Percentiles rank a stretch among this genome's conserved stretches.
Conservation (phyloP, 1,284 basidiomycete genomes). For the Ganoderma boninense region DNA sequence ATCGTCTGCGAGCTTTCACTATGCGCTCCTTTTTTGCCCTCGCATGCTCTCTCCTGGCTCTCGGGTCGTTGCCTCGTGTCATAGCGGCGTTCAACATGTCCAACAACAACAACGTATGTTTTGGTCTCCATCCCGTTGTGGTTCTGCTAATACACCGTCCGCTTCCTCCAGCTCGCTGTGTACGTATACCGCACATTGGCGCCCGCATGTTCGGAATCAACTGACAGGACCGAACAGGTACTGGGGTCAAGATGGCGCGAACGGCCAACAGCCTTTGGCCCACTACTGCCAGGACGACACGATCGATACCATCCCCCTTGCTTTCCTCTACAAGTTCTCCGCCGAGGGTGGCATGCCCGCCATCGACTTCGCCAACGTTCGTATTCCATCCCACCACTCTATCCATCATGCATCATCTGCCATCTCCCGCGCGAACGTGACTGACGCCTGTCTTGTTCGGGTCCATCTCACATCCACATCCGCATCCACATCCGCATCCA, state of each 20-base stretch:
- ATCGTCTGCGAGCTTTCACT: conserved; percentile 22
- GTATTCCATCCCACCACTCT: conserved; percentile 24
- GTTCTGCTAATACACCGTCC: conserved; percentile 12
- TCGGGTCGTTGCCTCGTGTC: conserved; percentile 33
- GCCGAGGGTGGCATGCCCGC: conserved; percentile 60
- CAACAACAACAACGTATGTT: conserved; percentile 43
- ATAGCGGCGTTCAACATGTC: conserved; percentile 38
- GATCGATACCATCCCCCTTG: conserved; percentile 61
- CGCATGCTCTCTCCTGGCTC: conserved; percentile 29
- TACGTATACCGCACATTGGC: conserved; percentile 20
- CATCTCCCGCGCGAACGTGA: too few relatives aligned
- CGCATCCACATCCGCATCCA: too few relatives aligned
- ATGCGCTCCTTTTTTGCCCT: conserved; percentile 28
- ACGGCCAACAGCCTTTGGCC: conserved; percentile 55
- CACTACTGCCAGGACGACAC: conserved; percentile 58
- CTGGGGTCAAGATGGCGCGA: conserved; percentile 58
- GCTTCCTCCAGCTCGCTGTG: conserved; percentile 34
- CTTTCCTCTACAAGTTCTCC: conserved; percentile 65
- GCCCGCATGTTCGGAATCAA: conserved; percentile 2
- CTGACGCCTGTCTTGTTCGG: background rate
- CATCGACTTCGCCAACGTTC: conserved; percentile 65
- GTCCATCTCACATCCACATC: too few relatives aligned
- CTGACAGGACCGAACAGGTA: conserved; percentile 34
- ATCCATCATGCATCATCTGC: background rate
- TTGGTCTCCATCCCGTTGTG: background rate